Evolutionary conservation across 441 rosid species (phyloP).

Genomic region (Bocquillonia castaneifolia): DNA sequence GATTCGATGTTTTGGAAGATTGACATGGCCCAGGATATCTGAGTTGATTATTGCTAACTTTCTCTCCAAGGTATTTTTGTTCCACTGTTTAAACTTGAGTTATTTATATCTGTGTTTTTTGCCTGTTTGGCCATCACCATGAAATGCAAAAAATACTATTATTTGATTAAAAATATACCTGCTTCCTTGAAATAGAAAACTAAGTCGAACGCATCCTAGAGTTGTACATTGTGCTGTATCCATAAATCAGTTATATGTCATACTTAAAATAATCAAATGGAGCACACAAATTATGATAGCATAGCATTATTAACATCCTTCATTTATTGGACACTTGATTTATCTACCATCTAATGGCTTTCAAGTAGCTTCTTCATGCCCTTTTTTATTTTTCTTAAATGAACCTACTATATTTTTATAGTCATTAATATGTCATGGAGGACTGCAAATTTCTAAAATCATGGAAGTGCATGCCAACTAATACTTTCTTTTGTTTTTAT

Average conservation of each 20-base stretch:
- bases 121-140: background rate
- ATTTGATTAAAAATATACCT: no score
- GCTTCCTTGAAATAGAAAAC: background rate
- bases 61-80: conserved; percentile 68
- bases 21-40: conserved; percentile 91
- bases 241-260: background rate
- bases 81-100: background rate
- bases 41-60: conserved; percentile 77
- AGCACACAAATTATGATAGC: background rate
- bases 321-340: background rate
- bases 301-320: background rate
- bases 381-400: background rate
- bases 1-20: conserved; percentile 75
- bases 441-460: background rate
- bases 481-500: background rate
- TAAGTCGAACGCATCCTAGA: background rate
- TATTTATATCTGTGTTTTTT: background rate
- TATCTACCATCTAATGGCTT: background rate
- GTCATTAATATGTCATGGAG: background rate
- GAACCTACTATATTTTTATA: background rate
- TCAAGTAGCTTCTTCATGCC: background rate
- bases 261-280: background rate
- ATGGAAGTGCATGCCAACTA: background rate
- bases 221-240: background rate
- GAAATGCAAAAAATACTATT: background rate